Base-by-base conservation (phyloP, 1,139 yeast species). In the Pichia kudriavzevii region DNA sequence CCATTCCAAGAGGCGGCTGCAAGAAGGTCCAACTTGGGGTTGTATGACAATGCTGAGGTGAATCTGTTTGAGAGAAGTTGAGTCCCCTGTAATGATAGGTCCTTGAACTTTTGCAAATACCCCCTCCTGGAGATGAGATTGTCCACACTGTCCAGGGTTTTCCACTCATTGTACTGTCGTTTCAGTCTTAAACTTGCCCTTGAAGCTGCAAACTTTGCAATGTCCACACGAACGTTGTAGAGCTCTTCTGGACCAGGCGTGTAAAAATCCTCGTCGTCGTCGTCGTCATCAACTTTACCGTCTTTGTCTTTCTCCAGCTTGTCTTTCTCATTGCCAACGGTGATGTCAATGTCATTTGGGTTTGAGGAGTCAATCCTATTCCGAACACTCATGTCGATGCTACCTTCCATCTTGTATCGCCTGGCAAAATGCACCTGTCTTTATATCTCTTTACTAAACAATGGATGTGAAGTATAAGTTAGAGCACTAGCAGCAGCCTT, bases 1-100 rank as follows among this genome's bases (percentile, higher is more conserved):
- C 97, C 97, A 40, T 79, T 75, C 96, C 97, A 88, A 27, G 93
- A 81, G 0, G 91, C 94, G 13, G 77, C 66, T 0, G 85, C 82
- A 2, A 83, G 59, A 3, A 38, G 36, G 2, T 46, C 34, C 17
- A 50, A 47, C 24, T 50, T 47, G 1, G 33, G 29, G 13, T 76
- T 67, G 39, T 72, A 66, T 15, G 74, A 53, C 0, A 79, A 72
- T 1, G 67, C 58, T 0, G 94, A 79, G 0, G 83, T 66, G 2
- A 94, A 84, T 42, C 95, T 61, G 6, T 72, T 69, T 3, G 75
- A 70, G 1, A 79, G 72, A 15, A 80, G 55, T 50, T 85, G 94
- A 0, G 95, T 72, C 0, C 94, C 95, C 26, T 56, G 54, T 6
- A 79, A 57, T 21, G 72, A 73, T 30, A 65, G 9, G 11, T 26